Evolutionary conservation across 2,329 filamentous ascomycete genomes (phyloP), one percentile per base, ranked within the genome.

Genomic region (Fusarium domesticum): DNA sequence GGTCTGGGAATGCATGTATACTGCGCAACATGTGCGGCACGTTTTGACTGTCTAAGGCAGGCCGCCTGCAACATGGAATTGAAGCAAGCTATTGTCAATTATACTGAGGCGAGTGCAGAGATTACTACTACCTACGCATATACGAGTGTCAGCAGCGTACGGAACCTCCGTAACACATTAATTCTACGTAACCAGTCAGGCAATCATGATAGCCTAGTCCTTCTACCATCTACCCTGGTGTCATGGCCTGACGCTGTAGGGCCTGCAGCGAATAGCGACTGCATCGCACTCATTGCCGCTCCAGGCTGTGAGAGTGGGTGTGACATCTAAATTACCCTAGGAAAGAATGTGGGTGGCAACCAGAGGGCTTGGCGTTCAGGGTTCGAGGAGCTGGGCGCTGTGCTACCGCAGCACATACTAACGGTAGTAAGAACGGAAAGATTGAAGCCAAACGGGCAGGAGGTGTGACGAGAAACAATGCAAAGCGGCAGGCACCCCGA

Each of bases 271-370:
- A 23, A 23, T 23, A 23, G 38, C 32, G 37, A 45, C 39, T 45
- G 43, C 50, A 50, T 53, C 58, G 57, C 57, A 56, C 50, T 56
- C 56, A 58, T 60, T 59, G 48, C 57, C 57, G 35, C 47, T 53
- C 53, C 48, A 40, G 57, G 56, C 37, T 39, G 33, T 28, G 25
- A 28, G 28, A 35, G 38, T 19, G 15, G 20, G 20, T 6, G 10
- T 10, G 18, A 39, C 44, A 32, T 37, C 35, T 23, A 30, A 51
- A 36, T 31, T 39, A 34, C 25, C 38, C 25, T 25, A 32, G 30
- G 14, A 12, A 16, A 32, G 15, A 16, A 39, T 18, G 25, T 37
- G 42, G 37, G 32, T 38, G 23, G 31, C 33, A 43, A 35, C 32
- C 39, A 42, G 35, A 35, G 32, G 37, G 37, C 50, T 53, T 52